phyloP scores from a whole-genome alignment of 495 filamentous ascomycete species.

The Aspergillus avenaceus region DNA sequence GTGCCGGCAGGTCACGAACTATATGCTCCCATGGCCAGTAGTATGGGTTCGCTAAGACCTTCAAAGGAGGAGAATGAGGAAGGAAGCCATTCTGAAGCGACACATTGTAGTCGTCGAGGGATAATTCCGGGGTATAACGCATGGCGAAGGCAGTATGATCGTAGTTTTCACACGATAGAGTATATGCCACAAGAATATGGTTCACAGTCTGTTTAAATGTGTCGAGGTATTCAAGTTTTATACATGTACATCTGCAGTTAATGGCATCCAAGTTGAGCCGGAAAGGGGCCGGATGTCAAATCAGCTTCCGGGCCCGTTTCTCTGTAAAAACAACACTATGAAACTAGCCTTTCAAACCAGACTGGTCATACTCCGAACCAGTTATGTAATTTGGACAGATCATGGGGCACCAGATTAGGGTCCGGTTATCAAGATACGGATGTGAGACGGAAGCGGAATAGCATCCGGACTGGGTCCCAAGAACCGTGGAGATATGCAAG shows the following conservation, averaged over 20 bases:
- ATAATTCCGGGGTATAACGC: constrained; percentile 66
- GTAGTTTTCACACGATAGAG: not conserved
- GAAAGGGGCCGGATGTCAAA: not conserved
- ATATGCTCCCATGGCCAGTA: constrained; percentile 88
- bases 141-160: constrained; percentile 40
- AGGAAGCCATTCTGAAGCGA: constrained; percentile 84
- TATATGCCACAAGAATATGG: not conserved
- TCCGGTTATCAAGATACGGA: constrained; percentile 3
- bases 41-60: constrained; percentile 71
- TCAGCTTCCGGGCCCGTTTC: not conserved
- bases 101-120: constrained; percentile 74
- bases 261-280: not conserved
- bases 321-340: not conserved
- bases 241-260: not conserved
- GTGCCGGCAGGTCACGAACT: constrained; percentile 66
- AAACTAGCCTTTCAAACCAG: too few relatives aligned
- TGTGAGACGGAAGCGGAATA: constrained; percentile 20
- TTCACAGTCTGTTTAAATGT: not conserved
- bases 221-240: not conserved
- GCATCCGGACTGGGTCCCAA: constrained; percentile 7
- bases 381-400: not conserved
- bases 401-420: not conserved
- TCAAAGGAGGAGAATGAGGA: constrained; percentile 69
- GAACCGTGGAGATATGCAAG: not conserved
- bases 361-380: not conserved